Conservation (phyloP, 768 basidiomycete species). For the Trametes maxima region DNA sequence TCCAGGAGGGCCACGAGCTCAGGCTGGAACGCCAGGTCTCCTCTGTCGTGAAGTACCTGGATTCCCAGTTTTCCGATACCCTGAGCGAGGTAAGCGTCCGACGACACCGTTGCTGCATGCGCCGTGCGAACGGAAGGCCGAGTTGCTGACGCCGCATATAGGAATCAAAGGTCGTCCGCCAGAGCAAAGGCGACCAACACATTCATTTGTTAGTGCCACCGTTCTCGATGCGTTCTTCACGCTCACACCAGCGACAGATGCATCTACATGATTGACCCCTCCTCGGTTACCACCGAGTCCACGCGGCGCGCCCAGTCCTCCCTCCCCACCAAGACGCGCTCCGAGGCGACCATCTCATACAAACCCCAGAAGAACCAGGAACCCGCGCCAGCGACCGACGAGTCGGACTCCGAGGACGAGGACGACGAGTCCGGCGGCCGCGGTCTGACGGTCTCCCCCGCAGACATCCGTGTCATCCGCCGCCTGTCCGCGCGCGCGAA, state of each 20-base stretch:
- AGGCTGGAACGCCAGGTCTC: constrained; percentile 81
- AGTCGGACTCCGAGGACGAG: constrained; percentile 52
- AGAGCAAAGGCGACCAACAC: constrained; percentile 88
- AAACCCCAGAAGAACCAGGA: constrained; percentile 51
- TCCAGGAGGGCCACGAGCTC: constrained; percentile 69
- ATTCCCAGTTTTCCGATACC: constrained; percentile 81
- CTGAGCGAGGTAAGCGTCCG: constrained; percentile 71
- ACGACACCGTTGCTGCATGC: neutral
- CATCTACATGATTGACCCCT: constrained; percentile 84
- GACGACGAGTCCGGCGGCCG: constrained; percentile 49
- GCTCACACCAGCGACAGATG: constrained; percentile 49
- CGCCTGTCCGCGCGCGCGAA: constrained; percentile 76
- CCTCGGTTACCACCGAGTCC: constrained; percentile 60
- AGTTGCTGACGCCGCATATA: constrained; percentile 32
- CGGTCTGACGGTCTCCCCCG: constrained; percentile 68
- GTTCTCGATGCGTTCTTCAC: constrained; percentile 21
- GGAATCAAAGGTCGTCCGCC: constrained; percentile 88
- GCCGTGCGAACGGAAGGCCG: neutral
- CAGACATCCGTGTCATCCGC: constrained; percentile 77
- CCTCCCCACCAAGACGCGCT: constrained; percentile 56
- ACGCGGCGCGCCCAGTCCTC: constrained; percentile 53
- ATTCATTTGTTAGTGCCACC: constrained; percentile 74
- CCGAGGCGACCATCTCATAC: constrained; percentile 66
- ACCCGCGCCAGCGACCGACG: constrained; percentile 49
- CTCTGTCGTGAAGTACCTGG: constrained; percentile 73